Evolutionary conservation across 805 yeast species (phyloP).

Genomic region (Candida parachauliodes): DNA sequence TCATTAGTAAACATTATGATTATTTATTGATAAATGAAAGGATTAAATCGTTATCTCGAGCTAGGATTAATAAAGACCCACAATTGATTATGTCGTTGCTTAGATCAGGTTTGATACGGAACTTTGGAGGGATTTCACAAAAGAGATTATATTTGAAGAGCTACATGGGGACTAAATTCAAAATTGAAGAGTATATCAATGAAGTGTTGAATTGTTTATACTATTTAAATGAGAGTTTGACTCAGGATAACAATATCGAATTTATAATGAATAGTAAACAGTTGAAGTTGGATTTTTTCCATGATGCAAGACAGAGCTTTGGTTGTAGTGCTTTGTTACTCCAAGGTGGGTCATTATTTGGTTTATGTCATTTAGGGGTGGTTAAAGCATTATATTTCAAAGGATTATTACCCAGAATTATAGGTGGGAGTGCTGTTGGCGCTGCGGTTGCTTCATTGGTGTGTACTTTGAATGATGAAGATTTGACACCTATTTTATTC

Average conservation of each 20-base stretch:
- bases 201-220: constrained; percentile 71
- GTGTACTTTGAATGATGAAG: constrained; percentile 68
- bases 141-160: constrained; percentile 75
- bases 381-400: constrained; percentile 76
- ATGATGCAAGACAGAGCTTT: constrained; percentile 78
- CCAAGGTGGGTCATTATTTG: constrained; percentile 95
- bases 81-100: constrained; percentile 59
- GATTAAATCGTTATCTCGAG: constrained; percentile 55
- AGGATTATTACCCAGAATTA: constrained; percentile 75
- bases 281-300: constrained; percentile 70
- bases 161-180: constrained; percentile 80
- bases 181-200: constrained; percentile 81
- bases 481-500: constrained; percentile 47
- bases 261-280: constrained; percentile 48
- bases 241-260: constrained; percentile 24
- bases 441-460: constrained; percentile 87
- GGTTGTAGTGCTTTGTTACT: constrained; percentile 88
- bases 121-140: constrained; percentile 87
- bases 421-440: constrained; percentile 92
- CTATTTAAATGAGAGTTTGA: constrained; percentile 47
- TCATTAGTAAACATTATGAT: constrained; percentile 77
- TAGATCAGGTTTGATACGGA: constrained; percentile 80
- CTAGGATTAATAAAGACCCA: constrained; percentile 58
- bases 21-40: constrained; percentile 78
- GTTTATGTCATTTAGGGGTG: constrained; percentile 91